Conservation (phyloP, 257 asterid genomes). For the Lithospermum erythrorhizon region DNA sequence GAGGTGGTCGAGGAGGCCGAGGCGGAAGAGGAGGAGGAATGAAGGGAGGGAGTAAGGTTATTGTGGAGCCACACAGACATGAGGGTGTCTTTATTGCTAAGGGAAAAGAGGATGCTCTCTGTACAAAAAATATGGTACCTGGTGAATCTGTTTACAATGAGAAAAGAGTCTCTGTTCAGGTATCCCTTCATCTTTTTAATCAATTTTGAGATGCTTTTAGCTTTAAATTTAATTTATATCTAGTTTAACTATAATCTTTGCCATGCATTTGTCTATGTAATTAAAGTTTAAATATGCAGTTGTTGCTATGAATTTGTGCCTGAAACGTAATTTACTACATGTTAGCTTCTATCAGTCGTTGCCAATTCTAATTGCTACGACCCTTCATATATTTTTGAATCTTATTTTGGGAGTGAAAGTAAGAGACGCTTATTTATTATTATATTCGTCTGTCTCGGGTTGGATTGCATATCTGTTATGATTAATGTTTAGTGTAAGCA, state of each 20-base stretch:
- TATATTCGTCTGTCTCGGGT: too few relatives aligned
- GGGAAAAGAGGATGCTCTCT: slow-evolving; percentile 91
- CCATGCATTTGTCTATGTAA: too few relatives aligned
- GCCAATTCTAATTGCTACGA: too few relatives aligned
- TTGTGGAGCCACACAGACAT: slow-evolving; percentile 86
- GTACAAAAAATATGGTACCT: slow-evolving; percentile 80
- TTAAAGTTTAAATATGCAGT: too few relatives aligned
- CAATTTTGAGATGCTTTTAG: neutral
- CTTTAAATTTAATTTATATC: neutral
- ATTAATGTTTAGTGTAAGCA: too few relatives aligned
- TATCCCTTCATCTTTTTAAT: neutral
- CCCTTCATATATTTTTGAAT: too few relatives aligned
- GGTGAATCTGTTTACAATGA: slow-evolving; percentile 94
- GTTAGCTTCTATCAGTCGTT: too few relatives aligned
- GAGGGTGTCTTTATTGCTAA: slow-evolving; percentile 83
- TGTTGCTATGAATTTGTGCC: too few relatives aligned
- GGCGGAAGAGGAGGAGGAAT: slow-evolving; percentile 52
- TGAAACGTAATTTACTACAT: too few relatives aligned
- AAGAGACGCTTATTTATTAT: too few relatives aligned
- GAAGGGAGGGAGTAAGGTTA: slow-evolving; percentile 72
- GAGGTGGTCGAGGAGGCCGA: slow-evolving; percentile 29
- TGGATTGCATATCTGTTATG: too few relatives aligned
- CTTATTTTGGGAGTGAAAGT: too few relatives aligned
- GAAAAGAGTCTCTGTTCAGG: slow-evolving; percentile 85
- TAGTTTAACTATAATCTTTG: neutral